These are phyloP conservation scores for Phytopythium helicoides DNA, from an alignment of 352 stramenopile genomes.

Conservation along the genomic window DNA sequence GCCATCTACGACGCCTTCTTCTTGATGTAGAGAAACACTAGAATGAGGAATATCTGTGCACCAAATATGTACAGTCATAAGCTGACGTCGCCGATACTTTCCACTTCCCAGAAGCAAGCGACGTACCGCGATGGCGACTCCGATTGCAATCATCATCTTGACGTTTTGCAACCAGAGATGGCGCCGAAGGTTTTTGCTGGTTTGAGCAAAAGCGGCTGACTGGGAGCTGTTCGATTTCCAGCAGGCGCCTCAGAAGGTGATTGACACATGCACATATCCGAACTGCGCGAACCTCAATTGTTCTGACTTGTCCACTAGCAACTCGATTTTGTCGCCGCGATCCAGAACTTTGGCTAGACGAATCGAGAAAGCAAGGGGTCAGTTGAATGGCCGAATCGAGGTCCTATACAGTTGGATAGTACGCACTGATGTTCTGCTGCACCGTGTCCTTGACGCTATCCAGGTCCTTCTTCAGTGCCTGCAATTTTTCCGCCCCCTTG, in stretches of 20 bases:
- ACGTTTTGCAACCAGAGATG: slow-evolving; percentile 87
- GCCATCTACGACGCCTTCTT: slow-evolving; percentile 41
- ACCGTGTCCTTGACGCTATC: slow-evolving; percentile 77
- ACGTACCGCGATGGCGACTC: slow-evolving; percentile 63
- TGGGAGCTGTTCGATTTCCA: slow-evolving; percentile 43
- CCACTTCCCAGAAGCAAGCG: background rate
- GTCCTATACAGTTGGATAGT: no score
- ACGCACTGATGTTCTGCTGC: slow-evolving; percentile 81
- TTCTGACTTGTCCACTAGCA: slow-evolving; percentile 86
- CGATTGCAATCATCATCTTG: slow-evolving; percentile 85
- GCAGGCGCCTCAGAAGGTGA: background rate
- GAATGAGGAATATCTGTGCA: slow-evolving; percentile 37
- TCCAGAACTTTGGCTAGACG: slow-evolving; percentile 75
- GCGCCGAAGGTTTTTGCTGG: slow-evolving; percentile 74
- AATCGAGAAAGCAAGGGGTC: background rate
- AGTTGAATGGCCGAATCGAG: no score
- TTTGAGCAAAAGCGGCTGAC: slow-evolving; percentile 78
- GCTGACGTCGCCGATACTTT: no score
- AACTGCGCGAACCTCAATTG: slow-evolving; percentile 61
- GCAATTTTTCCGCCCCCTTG: slow-evolving; percentile 68
- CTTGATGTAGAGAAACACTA: slow-evolving; percentile 60
- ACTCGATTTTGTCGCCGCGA: slow-evolving; percentile 85
- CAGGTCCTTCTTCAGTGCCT: slow-evolving; percentile 80
- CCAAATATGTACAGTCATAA: no score
- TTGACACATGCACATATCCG: background rate